Evolutionary conservation across 2,329 filamentous ascomycete genomes (phyloP), one percentile per base, ranked within the genome.

Genomic region (Aspergillus sp.): DNA sequence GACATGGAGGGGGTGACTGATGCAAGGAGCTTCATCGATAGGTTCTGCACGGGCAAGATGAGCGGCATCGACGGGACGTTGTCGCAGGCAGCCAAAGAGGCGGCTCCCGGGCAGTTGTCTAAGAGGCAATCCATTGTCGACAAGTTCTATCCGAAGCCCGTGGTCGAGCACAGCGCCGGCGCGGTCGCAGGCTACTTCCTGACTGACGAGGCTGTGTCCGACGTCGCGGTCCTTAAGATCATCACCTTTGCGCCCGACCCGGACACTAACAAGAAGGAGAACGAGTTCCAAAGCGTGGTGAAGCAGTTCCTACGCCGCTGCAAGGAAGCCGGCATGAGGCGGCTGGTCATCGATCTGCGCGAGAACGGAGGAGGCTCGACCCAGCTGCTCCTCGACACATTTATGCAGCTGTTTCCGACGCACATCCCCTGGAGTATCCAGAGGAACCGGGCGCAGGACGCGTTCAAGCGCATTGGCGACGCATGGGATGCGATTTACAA

Each of bases 341-440:
- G 73, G 49, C 60, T 83, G 4, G 64, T 83, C 17, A 71, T 83
- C 37, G 80, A 83, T 41, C 48, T 82, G 5, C 67, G 71, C 3
- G 65, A 61, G 2, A 84, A 83, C 41, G 63, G 61, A 0, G 79
- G 78, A 24, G 78, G 79, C 1, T 53, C 55, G 27, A 48, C 74
- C 10, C 44, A 59, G 5, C 59, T 65, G 5, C 69, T 66, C 2
- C 64, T 63, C 27, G 65, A 70, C 26, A 44, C 68, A 1, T 78
- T 78, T 47, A 63, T 64, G 20, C 67, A 73, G 43, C 62, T 75
- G 27, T 74, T 74, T 50, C 72, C 72, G 1, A 43, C 53, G 4
- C 47, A 52, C 1, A 49, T 56, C 4, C 61, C 64, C 3, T 70
- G 64, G 43, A 65, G 58, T 29, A 66, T 61, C 6, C 64, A 55